These are phyloP conservation scores for Yamadazyma diospyri DNA, from an alignment of 1,139 yeast species.

Conservation along the genomic window DNA sequence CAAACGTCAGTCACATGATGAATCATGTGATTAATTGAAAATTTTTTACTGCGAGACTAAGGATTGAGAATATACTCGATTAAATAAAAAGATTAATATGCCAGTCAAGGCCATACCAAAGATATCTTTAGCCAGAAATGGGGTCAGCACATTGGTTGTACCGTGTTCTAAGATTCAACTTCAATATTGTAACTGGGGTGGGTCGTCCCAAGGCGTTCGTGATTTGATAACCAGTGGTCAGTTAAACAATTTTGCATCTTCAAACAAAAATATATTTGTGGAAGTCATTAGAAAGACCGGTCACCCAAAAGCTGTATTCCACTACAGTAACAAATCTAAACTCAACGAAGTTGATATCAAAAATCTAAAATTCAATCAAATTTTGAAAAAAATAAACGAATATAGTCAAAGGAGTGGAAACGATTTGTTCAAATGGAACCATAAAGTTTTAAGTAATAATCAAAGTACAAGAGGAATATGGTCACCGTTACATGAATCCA, in stretches of 20 bases:
- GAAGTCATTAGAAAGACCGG: conserved; percentile 69
- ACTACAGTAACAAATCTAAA: conserved; percentile 41
- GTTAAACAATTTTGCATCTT: conserved; percentile 54
- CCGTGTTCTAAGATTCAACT: conserved; percentile 74
- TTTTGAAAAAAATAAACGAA: conserved; percentile 58
- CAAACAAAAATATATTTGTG: conserved; percentile 67
- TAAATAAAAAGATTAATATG: too few species aligned
- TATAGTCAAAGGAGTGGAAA: conserved; percentile 40
- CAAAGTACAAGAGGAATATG: conserved; percentile 93
- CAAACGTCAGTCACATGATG: conserved; percentile 1
- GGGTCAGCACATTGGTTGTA: conserved; percentile 71
- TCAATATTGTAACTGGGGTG: conserved; percentile 92
- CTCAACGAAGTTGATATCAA: conserved; percentile 44
- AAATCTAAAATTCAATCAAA: conserved; percentile 58
- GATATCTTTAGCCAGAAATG: conserved; percentile 65
- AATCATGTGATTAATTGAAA: conserved; percentile 1
- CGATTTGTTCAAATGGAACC: conserved; percentile 43
- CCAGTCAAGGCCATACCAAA: conserved; percentile 53
- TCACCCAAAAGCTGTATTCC: conserved; percentile 76
- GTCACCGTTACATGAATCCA: conserved; percentile 90
- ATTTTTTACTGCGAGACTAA: not conserved
- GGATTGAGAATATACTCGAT: not conserved
- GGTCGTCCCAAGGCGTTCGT: conserved; percentile 83
- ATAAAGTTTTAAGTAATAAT: conserved; percentile 76
- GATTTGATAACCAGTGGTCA: conserved; percentile 57